Conservation (phyloP, 768 basidiomycete genomes). For the Mycena kentingensis region DNA sequence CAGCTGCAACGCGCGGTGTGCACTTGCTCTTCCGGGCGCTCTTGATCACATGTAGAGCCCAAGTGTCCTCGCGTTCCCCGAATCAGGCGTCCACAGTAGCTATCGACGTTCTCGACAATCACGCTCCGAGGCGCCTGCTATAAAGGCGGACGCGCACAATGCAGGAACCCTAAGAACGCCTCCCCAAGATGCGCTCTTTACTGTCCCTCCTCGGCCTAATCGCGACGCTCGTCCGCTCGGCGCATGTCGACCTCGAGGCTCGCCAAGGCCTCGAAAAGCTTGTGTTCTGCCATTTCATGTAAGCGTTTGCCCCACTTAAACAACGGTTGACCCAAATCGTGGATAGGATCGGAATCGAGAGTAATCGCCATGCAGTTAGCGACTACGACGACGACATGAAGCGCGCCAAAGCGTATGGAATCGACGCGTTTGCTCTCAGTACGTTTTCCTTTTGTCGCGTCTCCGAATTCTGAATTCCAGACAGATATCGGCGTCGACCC, state of each 20-base stretch:
- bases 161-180: neutral
- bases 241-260: neutral
- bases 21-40: too few relatives aligned
- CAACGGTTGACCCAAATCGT: neutral
- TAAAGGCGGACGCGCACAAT: neutral
- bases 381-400: conserved; percentile 20
- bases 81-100: too few relatives aligned
- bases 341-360: conserved; percentile 20
- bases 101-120: too few relatives aligned
- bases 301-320: neutral
- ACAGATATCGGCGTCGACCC: conserved; percentile 34
- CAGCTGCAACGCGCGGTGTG: too few relatives aligned
- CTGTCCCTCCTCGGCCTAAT: neutral
- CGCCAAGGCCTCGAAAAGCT: neutral
- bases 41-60: too few relatives aligned
- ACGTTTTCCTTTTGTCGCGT: neutral
- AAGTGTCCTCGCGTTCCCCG: too few relatives aligned
- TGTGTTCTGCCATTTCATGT: conserved; percentile 15
- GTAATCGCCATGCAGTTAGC: conserved; percentile 14
- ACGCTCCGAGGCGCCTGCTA: too few relatives aligned
- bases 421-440: conserved; percentile 47
- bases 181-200: neutral
- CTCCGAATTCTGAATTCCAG: neutral
- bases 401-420: conserved; percentile 19
- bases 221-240: neutral